phyloP scores from a whole-genome alignment of 306 rosid species.

The Malus fusca region DNA sequence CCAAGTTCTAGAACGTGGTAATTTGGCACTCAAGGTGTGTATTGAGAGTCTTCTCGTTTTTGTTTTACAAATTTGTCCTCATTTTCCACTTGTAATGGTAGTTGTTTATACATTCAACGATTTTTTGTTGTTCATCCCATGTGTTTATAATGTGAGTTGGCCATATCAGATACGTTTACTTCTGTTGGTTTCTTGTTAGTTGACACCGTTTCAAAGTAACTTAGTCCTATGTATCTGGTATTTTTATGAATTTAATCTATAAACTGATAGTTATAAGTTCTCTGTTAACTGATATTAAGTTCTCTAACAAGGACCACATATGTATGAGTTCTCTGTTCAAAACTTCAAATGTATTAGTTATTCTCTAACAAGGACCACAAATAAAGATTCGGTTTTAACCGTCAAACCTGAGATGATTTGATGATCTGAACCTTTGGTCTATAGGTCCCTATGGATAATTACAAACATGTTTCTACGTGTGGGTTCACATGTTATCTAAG shows the following conservation, averaged over 20 bases:
- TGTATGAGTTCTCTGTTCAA: too few species aligned
- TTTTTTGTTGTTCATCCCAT: background rate
- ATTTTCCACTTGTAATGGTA: background rate
- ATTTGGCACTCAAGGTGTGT: constrained; percentile 88
- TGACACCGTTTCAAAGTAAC: background rate
- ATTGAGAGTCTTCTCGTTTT: background rate
- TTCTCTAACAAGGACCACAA: background rate
- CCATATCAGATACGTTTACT: too few species aligned
- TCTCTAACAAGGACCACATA: background rate
- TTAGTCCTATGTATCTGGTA: background rate
- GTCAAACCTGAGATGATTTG: background rate
- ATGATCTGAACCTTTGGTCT: background rate
- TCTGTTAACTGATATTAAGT: background rate
- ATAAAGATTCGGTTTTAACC: background rate
- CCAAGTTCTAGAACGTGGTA: constrained; percentile 73
- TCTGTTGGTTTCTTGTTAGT: background rate
- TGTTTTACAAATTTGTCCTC: background rate
- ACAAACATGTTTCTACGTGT: background rate
- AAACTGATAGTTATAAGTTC: background rate
- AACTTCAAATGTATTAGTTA: background rate
- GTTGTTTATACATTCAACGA: background rate
- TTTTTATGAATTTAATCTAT: background rate
- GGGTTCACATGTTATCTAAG: background rate
- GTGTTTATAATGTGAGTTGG: background rate
- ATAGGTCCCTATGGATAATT: background rate